Base-by-base conservation (phyloP, 495 filamentous ascomycete species). In the Rhizodiscina lignyota region DNA sequence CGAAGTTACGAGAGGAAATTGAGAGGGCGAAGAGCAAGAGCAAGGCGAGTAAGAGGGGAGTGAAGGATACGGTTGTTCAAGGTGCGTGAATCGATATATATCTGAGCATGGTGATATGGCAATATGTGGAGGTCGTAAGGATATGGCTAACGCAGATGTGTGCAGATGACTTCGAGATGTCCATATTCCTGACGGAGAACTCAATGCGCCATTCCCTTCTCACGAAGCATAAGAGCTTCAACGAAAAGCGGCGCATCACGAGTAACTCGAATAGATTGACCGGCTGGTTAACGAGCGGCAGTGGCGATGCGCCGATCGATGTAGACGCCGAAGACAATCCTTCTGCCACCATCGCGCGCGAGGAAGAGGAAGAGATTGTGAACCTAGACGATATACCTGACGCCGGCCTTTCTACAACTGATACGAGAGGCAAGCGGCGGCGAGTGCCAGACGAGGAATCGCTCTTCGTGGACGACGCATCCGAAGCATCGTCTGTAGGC, bases 121-220 rank as follows among this genome's bases (percentile, higher is more conserved):
- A n/a, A n/a, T n/a, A n/a, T n/a, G n/a, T n/a, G n/a, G n/a, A n/a
- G n/a, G n/a, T n/a, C n/a, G 21, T 12, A 8, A 23, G 16, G 23
- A 22, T 27, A 40, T 44, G 41, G 5, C n/a, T 19, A 2, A n/a
- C 5, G 13, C 2, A 20, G 3, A 11, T 34, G 16, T 20, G 29
- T 11, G 19, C 18, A 91, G 89, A 94, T 61, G 86, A 91, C 34
- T 97, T 94, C 48, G 85, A 94, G 51, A 81, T 93, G 26, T 77
- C 82, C 13, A 74, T 96, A 41, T 97, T 94, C 59, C 68, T 97
- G 45, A 91, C 79, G 22, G 80, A 92, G 54, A 77, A 75, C 4
- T 76, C 74, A 17, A 83, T 81, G n/a, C 72, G 85, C 20, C 87
- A 96, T 62, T 77, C 82, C 12, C 64, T 97, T 6, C 67, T 96